Percentiles rank a stretch among this genome's conserved stretches.
phyloP scores from a whole-genome alignment of 331 rosid species.

The Malus hybrid region DNA sequence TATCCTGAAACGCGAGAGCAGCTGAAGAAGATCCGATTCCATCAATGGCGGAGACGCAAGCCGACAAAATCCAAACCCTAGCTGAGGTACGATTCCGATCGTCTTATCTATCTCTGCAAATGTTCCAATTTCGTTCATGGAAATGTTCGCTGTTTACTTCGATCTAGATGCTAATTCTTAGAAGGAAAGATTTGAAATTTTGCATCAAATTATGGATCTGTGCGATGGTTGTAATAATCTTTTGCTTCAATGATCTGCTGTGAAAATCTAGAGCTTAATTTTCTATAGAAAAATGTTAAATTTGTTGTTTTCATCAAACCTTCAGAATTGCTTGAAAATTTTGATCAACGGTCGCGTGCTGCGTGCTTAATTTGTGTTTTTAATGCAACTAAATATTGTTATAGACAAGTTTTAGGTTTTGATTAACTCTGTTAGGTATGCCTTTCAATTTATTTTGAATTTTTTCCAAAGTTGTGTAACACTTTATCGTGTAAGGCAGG shows the following conservation, averaged over 20 bases:
- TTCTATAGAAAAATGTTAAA: not conserved
- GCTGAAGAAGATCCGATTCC: conserved; percentile 19
- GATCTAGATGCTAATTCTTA: not conserved
- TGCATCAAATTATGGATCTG: not conserved
- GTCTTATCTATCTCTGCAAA: not conserved
- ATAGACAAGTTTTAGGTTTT: not conserved
- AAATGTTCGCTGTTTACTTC: not conserved
- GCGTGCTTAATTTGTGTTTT: not conserved
- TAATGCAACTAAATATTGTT: not conserved
- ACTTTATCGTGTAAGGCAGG: not conserved
- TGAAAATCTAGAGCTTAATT: not conserved
- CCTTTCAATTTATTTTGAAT: not conserved
- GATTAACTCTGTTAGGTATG: not conserved
- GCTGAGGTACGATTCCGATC: conserved; percentile 48
- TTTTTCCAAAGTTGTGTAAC: not conserved
- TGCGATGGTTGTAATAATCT: not conserved
- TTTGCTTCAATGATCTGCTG: not conserved
- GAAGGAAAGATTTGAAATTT: not conserved
- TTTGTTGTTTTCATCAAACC: not conserved
- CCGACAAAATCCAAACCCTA: conserved; percentile 41
- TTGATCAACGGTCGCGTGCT: not conserved
- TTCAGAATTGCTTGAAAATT: not conserved
- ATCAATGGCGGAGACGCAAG: conserved; percentile 67
- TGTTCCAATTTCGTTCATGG: not conserved
- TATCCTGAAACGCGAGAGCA: not conserved